Conservation (phyloP, 192 early-diverging fungal genomes). For the Mortierella antarctica region DNA sequence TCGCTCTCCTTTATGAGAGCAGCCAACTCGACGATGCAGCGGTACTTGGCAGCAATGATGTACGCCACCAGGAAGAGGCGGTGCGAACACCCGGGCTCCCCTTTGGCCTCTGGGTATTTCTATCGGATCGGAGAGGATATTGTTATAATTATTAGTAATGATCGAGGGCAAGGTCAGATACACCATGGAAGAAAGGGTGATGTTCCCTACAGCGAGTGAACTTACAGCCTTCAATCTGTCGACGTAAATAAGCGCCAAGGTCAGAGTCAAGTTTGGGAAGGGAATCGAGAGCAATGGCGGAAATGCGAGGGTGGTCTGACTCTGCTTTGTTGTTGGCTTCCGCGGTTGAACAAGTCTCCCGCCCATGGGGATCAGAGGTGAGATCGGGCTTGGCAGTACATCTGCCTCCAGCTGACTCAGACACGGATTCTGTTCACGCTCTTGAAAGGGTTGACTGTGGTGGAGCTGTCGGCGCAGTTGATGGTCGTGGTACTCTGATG, state of each 20-base stretch:
- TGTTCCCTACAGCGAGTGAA: neutral
- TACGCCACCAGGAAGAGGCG: conserved; percentile 62
- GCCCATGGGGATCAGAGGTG: neutral
- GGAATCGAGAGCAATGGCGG: conserved; percentile 28
- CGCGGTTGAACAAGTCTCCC: neutral
- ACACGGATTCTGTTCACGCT: neutral
- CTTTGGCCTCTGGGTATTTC: conserved; percentile 58
- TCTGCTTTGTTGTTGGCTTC: neutral
- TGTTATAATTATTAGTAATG: neutral
- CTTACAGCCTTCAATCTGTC: conserved; percentile 57
- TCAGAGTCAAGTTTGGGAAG: conserved; percentile 58
- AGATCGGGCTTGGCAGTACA: conserved; percentile 18
- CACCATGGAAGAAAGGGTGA: conserved; percentile 1
- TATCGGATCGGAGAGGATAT: conserved; percentile 14
- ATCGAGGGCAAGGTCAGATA: neutral
- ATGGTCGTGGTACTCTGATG: conserved; percentile 26
- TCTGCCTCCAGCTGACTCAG: neutral
- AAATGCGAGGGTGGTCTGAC: neutral
- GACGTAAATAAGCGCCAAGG: conserved; percentile 61
- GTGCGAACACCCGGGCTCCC: conserved; percentile 58
- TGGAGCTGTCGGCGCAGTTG: conserved; percentile 16
- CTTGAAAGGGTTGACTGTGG: conserved; percentile 8
- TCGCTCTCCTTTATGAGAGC: conserved; percentile 10
- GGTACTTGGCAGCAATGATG: conserved; percentile 61
- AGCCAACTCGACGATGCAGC: conserved; percentile 46